These are phyloP conservation scores for Beauveria sp. DNA, from an alignment of 2,329 filamentous ascomycete genomes.

Conservation along the genomic window DNA sequence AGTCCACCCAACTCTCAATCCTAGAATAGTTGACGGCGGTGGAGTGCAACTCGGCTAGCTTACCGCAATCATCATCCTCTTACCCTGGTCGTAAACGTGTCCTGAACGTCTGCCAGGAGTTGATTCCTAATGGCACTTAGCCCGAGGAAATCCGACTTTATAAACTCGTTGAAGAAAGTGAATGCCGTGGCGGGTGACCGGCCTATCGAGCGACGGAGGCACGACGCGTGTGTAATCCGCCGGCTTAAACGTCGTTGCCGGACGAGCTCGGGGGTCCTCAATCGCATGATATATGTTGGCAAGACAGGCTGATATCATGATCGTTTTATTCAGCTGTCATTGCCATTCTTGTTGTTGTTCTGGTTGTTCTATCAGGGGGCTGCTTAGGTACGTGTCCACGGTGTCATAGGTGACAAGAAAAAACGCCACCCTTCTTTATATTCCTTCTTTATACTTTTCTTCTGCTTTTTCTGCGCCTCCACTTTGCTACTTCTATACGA, in stretches of 20 bases:
- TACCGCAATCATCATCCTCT: slow-evolving; percentile 38
- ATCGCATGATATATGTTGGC: slow-evolving; percentile 66
- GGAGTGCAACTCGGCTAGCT: slow-evolving; percentile 57
- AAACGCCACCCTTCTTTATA: no score
- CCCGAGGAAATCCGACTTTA: slow-evolving; percentile 60
- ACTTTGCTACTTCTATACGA: no score
- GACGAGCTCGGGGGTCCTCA: slow-evolving; percentile 52
- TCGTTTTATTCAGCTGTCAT: no score
- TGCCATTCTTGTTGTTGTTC: no score
- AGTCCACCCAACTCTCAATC: no score
- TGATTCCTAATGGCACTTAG: slow-evolving; percentile 58
- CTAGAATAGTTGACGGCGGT: slow-evolving; percentile 32
- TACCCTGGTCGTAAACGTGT: slow-evolving; percentile 31
- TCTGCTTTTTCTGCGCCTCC: no score
- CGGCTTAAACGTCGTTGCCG: slow-evolving; percentile 38
- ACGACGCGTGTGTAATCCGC: slow-evolving; percentile 61
- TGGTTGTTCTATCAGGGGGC: no score
- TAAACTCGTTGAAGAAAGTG: slow-evolving; percentile 75
- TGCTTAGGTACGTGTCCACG: no score
- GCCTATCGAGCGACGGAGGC: slow-evolving; percentile 49
- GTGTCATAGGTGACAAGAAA: no score
- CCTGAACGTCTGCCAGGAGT: slow-evolving; percentile 53
- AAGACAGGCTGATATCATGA: no score
- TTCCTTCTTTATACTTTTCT: no score
- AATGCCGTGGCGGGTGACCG: slow-evolving; percentile 59